phyloP scores from a whole-genome alignment of 768 basidiomycete species.

The Lentinula sp. region DNA sequence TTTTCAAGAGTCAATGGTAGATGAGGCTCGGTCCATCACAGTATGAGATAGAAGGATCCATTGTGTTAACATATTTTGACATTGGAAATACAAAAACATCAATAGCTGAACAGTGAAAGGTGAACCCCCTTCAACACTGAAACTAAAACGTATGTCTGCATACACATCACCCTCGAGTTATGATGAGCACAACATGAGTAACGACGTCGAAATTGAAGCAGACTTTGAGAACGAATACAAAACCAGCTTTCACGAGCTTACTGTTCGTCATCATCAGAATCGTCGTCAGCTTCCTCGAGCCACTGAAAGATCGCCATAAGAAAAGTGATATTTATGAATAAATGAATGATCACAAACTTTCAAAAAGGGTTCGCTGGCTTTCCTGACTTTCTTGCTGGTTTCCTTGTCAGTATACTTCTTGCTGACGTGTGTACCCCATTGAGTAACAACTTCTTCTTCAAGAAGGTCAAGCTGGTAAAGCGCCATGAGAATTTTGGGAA shows the following conservation, averaged over 20 bases:
- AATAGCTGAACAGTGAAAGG: too few species aligned
- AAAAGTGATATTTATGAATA: not conserved
- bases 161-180: not conserved
- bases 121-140: not conserved
- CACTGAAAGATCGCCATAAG: constrained; percentile 37
- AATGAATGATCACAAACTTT: constrained; percentile 45
- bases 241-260: not conserved
- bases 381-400: constrained; percentile 90
- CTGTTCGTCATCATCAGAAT: constrained; percentile 54
- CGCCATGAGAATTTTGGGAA: constrained; percentile 91
- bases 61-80: too few species aligned
- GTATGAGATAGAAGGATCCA: too few species aligned
- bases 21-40: too few species aligned
- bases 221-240: not conserved
- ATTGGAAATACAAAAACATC: too few species aligned
- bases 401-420: constrained; percentile 97
- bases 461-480: constrained; percentile 91
- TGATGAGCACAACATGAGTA: not conserved
- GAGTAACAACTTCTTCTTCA: constrained; percentile 83
- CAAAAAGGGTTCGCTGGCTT: constrained; percentile 92
- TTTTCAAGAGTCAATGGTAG: too few species aligned
- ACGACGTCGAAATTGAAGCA: too few species aligned
- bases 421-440: constrained; percentile 95
- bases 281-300: constrained; percentile 86
- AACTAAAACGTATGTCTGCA: not conserved